Conservation (phyloP, 768 basidiomycete species). For the Leccinum disarticulatum region DNA sequence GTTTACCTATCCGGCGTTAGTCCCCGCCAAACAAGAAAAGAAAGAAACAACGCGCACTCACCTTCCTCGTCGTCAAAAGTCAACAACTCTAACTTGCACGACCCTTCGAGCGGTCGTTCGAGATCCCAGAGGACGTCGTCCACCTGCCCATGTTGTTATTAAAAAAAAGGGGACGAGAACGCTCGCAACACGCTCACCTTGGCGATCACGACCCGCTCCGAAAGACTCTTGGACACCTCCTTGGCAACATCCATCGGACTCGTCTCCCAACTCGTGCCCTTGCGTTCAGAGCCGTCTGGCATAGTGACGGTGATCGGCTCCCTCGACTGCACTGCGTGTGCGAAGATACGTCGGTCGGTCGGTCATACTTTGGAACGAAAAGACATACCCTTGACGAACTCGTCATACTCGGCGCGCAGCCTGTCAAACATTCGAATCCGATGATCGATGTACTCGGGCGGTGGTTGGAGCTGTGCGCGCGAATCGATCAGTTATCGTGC, state of each 20-base stretch:
- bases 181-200: constrained; percentile 54
- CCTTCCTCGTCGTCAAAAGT: constrained; percentile 94
- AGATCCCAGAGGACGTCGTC: constrained; percentile 91
- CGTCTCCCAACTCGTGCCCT: constrained; percentile 92
- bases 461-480: constrained; percentile 75
- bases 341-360: background rate
- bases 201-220: constrained; percentile 89
- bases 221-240: constrained; percentile 79
- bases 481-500: background rate
- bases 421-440: constrained; percentile 88
- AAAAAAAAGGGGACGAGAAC: background rate
- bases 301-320: constrained; percentile 82
- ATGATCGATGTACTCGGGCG: constrained; percentile 84
- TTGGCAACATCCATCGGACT: constrained; percentile 90
- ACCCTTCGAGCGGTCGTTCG: constrained; percentile 87
- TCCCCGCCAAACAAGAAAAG: too few relatives aligned
- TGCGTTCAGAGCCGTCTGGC: constrained; percentile 80
- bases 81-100: constrained; percentile 77
- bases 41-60: background rate
- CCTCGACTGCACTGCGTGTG: constrained; percentile 61
- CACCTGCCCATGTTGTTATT: constrained; percentile 42
- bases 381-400: constrained; percentile 66
- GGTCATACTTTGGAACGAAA: too few relatives aligned
- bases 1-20: constrained; percentile 59
- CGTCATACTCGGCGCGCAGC: constrained; percentile 81